Evolutionary conservation across 2,329 filamentous ascomycete genomes (phyloP).

Genomic region (Colletotrichum sp.): DNA sequence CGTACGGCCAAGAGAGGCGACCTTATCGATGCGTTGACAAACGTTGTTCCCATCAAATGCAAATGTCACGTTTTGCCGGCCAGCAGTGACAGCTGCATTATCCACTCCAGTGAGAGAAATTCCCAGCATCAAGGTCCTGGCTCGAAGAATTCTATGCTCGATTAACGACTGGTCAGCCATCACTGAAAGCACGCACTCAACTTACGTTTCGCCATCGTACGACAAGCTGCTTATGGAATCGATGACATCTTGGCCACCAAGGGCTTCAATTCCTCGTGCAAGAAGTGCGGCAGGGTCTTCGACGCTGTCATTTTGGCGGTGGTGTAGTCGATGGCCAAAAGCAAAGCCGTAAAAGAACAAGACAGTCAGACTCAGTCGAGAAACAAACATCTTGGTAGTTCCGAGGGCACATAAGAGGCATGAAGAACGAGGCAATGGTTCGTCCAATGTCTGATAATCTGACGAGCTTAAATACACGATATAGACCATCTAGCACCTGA

Average conservation of each 20-base stretch:
- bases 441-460: background rate
- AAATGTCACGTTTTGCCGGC: background rate
- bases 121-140: background rate
- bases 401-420: background rate
- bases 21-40: background rate
- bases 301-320: background rate
- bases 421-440: background rate
- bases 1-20: background rate
- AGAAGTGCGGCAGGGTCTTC: background rate
- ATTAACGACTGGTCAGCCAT: background rate
- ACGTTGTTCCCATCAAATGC: background rate
- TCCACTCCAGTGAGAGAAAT: background rate
- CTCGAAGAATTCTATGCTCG: background rate
- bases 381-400: background rate
- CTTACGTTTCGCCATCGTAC: background rate
- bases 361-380: background rate
- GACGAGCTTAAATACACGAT: background rate
- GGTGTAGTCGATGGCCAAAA: background rate
- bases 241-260: background rate
- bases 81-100: background rate
- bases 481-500: background rate
- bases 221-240: background rate
- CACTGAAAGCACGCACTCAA: background rate
- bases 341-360: background rate
- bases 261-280: background rate